phyloP scores from a whole-genome alignment of 768 basidiomycete genomes.

The Hirschioporus abietinus region DNA sequence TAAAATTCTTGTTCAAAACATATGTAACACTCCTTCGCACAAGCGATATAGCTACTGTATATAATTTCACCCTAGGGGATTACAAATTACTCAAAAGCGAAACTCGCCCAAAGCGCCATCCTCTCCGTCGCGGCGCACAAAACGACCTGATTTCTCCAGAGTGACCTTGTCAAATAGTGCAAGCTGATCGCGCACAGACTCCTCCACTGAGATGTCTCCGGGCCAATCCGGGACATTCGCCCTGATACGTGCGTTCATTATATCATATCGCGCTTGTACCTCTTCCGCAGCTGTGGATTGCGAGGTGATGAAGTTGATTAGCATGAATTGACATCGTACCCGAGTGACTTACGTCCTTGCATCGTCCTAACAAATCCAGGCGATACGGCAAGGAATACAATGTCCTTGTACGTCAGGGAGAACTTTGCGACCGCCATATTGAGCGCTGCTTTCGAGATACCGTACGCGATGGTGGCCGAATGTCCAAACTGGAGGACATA shows the following conservation, averaged over 20 bases:
- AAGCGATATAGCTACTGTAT: no score
- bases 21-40: no score
- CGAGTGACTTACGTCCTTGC: not conserved
- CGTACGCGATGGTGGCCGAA: slow-evolving; percentile 21
- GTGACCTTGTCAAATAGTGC: not conserved
- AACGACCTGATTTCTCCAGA: not conserved
- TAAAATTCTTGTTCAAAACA: no score
- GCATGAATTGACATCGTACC: not conserved
- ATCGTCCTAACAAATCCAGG: slow-evolving; percentile 33
- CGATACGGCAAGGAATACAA: slow-evolving; percentile 30
- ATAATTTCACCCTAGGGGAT: no score
- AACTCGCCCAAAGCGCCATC: no score
- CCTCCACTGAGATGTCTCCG: not conserved
- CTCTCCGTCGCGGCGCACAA: not conserved
- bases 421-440: slow-evolving; percentile 35
- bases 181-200: not conserved
- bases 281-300: not conserved
- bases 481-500: slow-evolving; percentile 17
- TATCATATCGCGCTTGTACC: not conserved
- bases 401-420: slow-evolving; percentile 29
- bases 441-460: slow-evolving; percentile 32
- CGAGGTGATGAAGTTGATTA: not conserved
- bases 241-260: not conserved
- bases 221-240: not conserved
- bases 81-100: no score